Conservation (phyloP, 257 asterid species). For the Buddleja alternifolia region DNA sequence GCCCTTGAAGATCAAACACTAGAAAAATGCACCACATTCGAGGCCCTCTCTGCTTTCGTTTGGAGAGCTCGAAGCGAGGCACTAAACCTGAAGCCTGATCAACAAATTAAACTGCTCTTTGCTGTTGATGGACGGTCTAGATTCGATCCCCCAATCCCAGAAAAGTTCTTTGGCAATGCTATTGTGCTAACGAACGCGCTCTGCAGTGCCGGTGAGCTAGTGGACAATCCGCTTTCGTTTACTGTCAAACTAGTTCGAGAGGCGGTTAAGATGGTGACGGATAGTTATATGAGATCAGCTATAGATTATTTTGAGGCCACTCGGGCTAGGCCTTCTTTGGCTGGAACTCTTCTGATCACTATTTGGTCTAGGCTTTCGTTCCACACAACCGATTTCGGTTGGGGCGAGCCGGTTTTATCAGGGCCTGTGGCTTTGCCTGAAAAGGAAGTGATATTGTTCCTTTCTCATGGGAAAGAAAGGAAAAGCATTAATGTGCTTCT, state of each 20-base stretch:
- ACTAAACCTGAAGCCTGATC: constrained; percentile 64
- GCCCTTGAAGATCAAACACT: constrained; percentile 57
- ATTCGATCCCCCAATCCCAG: constrained; percentile 73
- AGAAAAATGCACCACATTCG: constrained; percentile 74
- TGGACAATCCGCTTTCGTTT: constrained; percentile 55
- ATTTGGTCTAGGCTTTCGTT: constrained; percentile 85
- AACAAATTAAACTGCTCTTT: constrained; percentile 75
- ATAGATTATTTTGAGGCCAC: constrained; percentile 81
- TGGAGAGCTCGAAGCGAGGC: constrained; percentile 81
- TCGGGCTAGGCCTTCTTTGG: constrained; percentile 74
- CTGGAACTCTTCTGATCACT: constrained; percentile 75
- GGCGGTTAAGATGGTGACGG: constrained; percentile 69
- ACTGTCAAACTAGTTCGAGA: constrained; percentile 65
- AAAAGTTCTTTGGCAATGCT: constrained; percentile 80
- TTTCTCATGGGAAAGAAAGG: constrained; percentile 78
- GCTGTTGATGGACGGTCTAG: constrained; percentile 83
- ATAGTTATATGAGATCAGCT: constrained; percentile 78
- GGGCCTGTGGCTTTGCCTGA: constrained; percentile 85
- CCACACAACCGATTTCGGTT: constrained; percentile 84
- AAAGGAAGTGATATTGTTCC: constrained; percentile 81
- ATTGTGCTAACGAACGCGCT: constrained; percentile 75
- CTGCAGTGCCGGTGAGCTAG: constrained; percentile 60
- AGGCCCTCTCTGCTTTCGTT: constrained; percentile 79
- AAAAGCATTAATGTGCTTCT: constrained; percentile 78
- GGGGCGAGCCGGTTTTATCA: constrained; percentile 79